Evolutionary conservation across 495 filamentous ascomycete genomes (phyloP).

Genomic region (Bombardia bombarda): DNA sequence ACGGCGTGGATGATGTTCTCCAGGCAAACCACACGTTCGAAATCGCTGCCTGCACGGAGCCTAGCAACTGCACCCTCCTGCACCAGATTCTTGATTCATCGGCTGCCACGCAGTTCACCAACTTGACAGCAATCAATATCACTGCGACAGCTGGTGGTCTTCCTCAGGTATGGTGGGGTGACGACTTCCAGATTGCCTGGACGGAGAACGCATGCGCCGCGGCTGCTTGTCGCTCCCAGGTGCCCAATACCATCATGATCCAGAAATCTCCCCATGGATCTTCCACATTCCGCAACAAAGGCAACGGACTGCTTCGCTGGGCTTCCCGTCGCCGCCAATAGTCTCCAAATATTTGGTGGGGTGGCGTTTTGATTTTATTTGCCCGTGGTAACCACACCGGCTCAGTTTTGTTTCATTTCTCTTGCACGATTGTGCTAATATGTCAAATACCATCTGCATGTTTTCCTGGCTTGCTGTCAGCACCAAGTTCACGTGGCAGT

Average conservation of each 20-base stretch:
- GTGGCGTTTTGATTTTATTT: not conserved
- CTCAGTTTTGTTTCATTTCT: slow-evolving; percentile 12
- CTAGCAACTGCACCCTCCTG: slow-evolving; percentile 23
- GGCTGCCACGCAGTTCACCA: slow-evolving; percentile 18
- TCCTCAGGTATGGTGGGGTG: slow-evolving; percentile 31
- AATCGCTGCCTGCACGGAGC: slow-evolving; percentile 24
- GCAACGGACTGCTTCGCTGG: slow-evolving; percentile 14
- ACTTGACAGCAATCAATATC: slow-evolving; percentile 32
- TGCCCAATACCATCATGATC: slow-evolving; percentile 21
- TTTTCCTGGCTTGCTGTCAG: slow-evolving; percentile 7
- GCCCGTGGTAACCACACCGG: not conserved
- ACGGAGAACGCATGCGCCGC: slow-evolving; percentile 30
- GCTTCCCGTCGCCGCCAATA: slow-evolving; percentile 13
- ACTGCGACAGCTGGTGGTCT: slow-evolving; percentile 19
- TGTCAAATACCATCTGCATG: slow-evolving; percentile 19
- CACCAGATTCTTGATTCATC: slow-evolving; percentile 21
- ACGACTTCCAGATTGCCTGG: slow-evolving; percentile 36
- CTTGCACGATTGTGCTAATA: slow-evolving; percentile 7
- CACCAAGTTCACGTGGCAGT: slow-evolving; percentile 2
- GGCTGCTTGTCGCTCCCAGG: slow-evolving; percentile 28
- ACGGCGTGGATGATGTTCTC: slow-evolving; percentile 13
- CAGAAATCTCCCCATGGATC: not conserved
- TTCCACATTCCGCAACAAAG: not conserved
- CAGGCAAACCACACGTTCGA: slow-evolving; percentile 20
- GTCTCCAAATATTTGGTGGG: too few relatives aligned